Evolutionary conservation across 192 early-diverging fungal genomes (phyloP).

Genomic region (Blastocladiella britannica): DNA sequence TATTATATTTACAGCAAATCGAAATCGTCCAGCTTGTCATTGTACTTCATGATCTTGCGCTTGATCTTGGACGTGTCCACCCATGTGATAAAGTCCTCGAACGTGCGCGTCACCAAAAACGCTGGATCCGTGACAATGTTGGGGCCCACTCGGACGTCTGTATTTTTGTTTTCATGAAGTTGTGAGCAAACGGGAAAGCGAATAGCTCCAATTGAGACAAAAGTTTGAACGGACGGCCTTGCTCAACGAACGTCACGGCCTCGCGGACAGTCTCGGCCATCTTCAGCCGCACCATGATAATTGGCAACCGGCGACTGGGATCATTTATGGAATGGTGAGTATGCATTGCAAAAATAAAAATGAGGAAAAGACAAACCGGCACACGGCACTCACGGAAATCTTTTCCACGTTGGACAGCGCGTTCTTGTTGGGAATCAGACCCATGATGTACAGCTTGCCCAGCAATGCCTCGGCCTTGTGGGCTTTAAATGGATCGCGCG

Average conservation of each 20-base stretch:
- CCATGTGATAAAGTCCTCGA: constrained; percentile 97
- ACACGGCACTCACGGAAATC: constrained; percentile 69
- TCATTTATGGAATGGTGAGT: constrained; percentile 1
- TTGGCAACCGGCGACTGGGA: constrained; percentile 51
- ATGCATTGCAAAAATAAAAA: constrained; percentile 4
- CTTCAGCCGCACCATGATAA: constrained; percentile 82
- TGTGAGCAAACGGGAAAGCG: background rate
- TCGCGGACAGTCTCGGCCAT: constrained; percentile 87
- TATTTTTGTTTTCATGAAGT: no score
- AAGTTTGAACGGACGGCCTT: constrained; percentile 32
- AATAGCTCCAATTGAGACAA: no score
- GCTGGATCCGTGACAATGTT: constrained; percentile 78
- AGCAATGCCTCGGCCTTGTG: constrained; percentile 56
- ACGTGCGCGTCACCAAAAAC: constrained; percentile 59
- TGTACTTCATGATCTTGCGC: constrained; percentile 86
- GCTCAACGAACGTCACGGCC: constrained; percentile 76
- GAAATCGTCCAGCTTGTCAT: constrained; percentile 79
- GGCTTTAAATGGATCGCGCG: constrained; percentile 56
- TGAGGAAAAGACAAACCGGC: constrained; percentile 24
- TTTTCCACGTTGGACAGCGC: constrained; percentile 57
- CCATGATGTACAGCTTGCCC: constrained; percentile 70
- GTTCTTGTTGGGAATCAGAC: constrained; percentile 54
- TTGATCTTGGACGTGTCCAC: constrained; percentile 94
- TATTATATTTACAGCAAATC: constrained; percentile 49
- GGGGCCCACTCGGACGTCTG: constrained; percentile 73